Evolutionary conservation across 371 early-diverging fungal species (phyloP).

Genomic region (Rhizopus sp.): DNA sequence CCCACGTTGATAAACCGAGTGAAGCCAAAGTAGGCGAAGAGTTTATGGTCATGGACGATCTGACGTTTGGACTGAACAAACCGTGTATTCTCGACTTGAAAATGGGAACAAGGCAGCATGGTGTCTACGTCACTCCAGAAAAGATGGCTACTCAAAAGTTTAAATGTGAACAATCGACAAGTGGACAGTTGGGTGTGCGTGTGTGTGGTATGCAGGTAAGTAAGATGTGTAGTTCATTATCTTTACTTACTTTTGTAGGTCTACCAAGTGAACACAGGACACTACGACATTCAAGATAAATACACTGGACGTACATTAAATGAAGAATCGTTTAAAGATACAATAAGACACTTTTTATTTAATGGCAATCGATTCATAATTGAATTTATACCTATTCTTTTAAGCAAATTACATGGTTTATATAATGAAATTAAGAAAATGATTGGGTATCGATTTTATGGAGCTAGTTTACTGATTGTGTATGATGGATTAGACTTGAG

Average conservation of each 20-base stretch:
- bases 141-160: slow-evolving; percentile 82
- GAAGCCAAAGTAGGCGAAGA: slow-evolving; percentile 51
- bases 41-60: slow-evolving; percentile 89
- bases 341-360: slow-evolving; percentile 75
- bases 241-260: neutral
- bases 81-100: slow-evolving; percentile 95
- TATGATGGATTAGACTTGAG: slow-evolving; percentile 29
- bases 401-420: slow-evolving; percentile 67
- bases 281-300: slow-evolving; percentile 78
- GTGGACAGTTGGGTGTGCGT: slow-evolving; percentile 84
- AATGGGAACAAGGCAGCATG: slow-evolving; percentile 96
- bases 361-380: slow-evolving; percentile 64
- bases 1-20: slow-evolving; percentile 6
- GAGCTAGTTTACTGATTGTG: slow-evolving; percentile 71
- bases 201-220: slow-evolving; percentile 95
- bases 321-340: slow-evolving; percentile 69
- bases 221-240: neutral
- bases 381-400: slow-evolving; percentile 74
- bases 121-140: slow-evolving; percentile 75
- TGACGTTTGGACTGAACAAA: slow-evolving; percentile 75
- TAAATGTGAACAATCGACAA: slow-evolving; percentile 88
- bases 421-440: slow-evolving; percentile 67
- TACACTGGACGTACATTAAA: slow-evolving; percentile 86
- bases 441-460: slow-evolving; percentile 87
- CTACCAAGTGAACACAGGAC: slow-evolving; percentile 19